These are phyloP conservation scores for Periconia sp. DNA, from an alignment of 2,329 filamentous ascomycete genomes.

Conservation along the genomic window DNA sequence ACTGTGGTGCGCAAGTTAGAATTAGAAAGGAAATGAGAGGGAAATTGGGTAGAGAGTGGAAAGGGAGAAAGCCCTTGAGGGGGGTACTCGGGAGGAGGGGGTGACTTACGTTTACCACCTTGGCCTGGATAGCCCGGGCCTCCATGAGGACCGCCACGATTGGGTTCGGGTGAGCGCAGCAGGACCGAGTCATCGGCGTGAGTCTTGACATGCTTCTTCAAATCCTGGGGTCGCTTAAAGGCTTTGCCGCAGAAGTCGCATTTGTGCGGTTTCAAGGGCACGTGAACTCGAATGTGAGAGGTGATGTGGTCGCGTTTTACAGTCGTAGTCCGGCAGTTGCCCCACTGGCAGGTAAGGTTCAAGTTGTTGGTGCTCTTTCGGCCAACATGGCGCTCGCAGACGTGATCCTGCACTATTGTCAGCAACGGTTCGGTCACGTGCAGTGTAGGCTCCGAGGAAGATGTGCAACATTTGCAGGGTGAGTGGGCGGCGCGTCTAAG, in stretches of 20 bases:
- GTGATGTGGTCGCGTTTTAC: slow-evolving; percentile 99
- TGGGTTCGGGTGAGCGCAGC: slow-evolving; percentile 67
- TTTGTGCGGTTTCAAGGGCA: slow-evolving; percentile 98
- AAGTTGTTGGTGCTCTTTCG: slow-evolving; percentile 99
- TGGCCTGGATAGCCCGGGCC: slow-evolving; percentile 42
- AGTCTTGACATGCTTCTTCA: slow-evolving; percentile 99
- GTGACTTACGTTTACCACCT: slow-evolving; percentile 48
- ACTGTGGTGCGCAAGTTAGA: slow-evolving; percentile 47
- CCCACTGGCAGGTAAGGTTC: slow-evolving; percentile 97
- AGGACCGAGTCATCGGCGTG: slow-evolving; percentile 93
- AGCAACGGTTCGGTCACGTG: slow-evolving; percentile 20
- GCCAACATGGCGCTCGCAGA: slow-evolving; percentile 97
- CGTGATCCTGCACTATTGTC: slow-evolving; percentile 74
- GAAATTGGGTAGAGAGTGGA: slow-evolving; percentile 7
- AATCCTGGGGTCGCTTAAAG: slow-evolving; percentile 97
- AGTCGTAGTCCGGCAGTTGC: slow-evolving; percentile 91
- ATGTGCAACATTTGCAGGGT: too few relatives aligned
- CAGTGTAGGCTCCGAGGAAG: too few relatives aligned
- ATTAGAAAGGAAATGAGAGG: slow-evolving; percentile 21
- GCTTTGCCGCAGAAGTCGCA: slow-evolving; percentile 99
- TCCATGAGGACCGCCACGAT: slow-evolving; percentile 50
- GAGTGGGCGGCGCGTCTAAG: background rate
- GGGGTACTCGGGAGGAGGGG: slow-evolving; percentile 5
- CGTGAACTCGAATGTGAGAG: slow-evolving; percentile 96
- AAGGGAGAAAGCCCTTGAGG: slow-evolving; percentile 1